Evolutionary conservation across 2,329 filamentous ascomycete species (phyloP), one percentile per base, ranked within the genome.

Genomic region (Fonsecaea erecta): DNA sequence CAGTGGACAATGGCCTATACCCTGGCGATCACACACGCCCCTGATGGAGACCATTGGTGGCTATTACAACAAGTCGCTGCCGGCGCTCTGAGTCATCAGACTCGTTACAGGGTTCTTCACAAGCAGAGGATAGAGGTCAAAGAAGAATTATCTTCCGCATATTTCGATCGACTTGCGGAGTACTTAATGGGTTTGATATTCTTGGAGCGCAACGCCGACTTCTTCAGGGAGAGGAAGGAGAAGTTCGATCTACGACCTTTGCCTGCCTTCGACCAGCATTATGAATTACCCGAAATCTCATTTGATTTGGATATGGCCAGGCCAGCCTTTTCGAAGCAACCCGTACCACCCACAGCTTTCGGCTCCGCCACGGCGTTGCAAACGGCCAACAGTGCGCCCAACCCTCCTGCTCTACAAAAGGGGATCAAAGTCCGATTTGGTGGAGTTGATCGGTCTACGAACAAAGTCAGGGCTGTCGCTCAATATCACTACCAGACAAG

Each of bases 11-110:
- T 84, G 14, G 81, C 85, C 59, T 97, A 92, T 91, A 86, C 88
- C 68, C 79, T 96, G 43, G 88, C 88, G 69, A 84, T 90, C 52
- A 87, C 87, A 59, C 83, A 92, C 74, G 88, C 89, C 74, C 82
- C 90, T 73, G 83, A 84, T 72, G 91, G 91, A 60, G 91, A 95
- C 74, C 84, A 84, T 67, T 96, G 91, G 91, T 93, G 89, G 87
- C 80, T 93, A 65, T 81, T 92, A 28, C 76, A 77, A 21, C 65
- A 62, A 52, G 40, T 57, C n/a, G 7, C 40, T 2, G 26, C 28
- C 14, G 28, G n/a, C 24, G 46, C 37, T 9, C 4, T 52, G 1
- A 55, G 35, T 26, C 21, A 52, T 11, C 64, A 63, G 34, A 26
- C 56, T 37, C 64, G 52, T 11, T 67, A 67, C 26, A 60, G 60